phyloP scores from a whole-genome alignment of 441 rosid genomes.

The Jatropha podagrica region DNA sequence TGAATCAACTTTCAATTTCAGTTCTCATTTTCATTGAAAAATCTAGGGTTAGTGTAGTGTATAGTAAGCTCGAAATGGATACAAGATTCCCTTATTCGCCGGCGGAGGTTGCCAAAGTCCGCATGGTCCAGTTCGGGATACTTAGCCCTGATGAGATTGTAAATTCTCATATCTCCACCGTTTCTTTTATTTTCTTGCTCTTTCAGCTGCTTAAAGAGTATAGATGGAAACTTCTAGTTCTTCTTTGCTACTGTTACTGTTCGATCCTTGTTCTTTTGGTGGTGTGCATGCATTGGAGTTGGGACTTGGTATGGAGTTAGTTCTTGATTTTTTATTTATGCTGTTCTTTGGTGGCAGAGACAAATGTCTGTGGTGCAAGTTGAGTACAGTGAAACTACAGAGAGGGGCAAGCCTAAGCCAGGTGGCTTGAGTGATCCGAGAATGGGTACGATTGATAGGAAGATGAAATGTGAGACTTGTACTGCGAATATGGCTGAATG shows the following conservation, averaged over 20 bases:
- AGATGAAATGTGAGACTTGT: slow-evolving; percentile 93
- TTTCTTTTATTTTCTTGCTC: background rate
- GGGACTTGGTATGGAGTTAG: background rate
- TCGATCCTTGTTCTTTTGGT: background rate
- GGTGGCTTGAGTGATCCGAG: slow-evolving; percentile 86
- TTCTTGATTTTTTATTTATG: background rate
- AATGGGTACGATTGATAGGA: slow-evolving; percentile 90
- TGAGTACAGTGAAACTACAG: slow-evolving; percentile 90
- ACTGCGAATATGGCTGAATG: slow-evolving; percentile 98
- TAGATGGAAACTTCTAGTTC: background rate
- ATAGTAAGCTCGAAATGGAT: slow-evolving; percentile 58
- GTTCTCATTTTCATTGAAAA: background rate
- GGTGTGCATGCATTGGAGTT: background rate
- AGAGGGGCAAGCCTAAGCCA: slow-evolving; percentile 89
- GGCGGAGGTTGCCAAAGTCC: slow-evolving; percentile 97
- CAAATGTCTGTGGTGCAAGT: slow-evolving; percentile 97
- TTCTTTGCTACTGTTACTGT: background rate
- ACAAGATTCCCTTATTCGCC: slow-evolving; percentile 84
- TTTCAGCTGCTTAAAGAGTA: slow-evolving; percentile 15
- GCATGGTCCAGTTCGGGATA: slow-evolving; percentile 67
- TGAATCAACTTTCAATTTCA: background rate
- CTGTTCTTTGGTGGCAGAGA: slow-evolving; percentile 54
- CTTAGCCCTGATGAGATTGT: slow-evolving; percentile 76
- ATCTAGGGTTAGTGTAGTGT: slow-evolving; percentile 28
- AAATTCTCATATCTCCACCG: slow-evolving; percentile 24